Evolutionary conservation across 1,284 basidiomycete genomes (phyloP).

Genomic region (Sporisorium iseilematis-ciliati): DNA sequence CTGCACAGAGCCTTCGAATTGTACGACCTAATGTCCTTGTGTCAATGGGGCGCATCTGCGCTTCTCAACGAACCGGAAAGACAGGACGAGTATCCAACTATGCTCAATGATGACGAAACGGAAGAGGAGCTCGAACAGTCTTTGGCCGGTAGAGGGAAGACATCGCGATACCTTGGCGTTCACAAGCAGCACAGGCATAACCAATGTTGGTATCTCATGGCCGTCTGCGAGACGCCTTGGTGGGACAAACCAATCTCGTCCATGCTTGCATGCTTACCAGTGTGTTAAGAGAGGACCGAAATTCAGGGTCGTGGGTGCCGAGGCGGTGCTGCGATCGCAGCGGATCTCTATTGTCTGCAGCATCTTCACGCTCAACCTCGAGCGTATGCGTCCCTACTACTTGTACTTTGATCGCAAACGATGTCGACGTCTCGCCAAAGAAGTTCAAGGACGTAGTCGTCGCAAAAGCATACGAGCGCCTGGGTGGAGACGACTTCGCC

Average conservation of each 20-base stretch:
- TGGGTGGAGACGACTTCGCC: slow-evolving; percentile 1
- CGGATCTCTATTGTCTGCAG: slow-evolving; percentile 1
- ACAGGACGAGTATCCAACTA: not conserved
- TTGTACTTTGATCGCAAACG: not conserved
- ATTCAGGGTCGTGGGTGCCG: not conserved
- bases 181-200: no score
- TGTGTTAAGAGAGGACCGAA: no score
- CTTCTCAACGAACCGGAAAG: not conserved
- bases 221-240: not conserved
- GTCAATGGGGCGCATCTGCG: not conserved
- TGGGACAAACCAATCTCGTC: not conserved
- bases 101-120: not conserved
- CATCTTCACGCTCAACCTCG: not conserved
- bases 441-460: not conserved
- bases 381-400: slow-evolving; percentile 12
- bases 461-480: not conserved
- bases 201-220: no score
- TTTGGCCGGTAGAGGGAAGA: not conserved
- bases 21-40: not conserved
- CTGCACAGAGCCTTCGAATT: not conserved
- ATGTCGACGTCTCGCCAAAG: no score
- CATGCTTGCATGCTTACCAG: not conserved
- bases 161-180: not conserved
- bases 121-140: not conserved
- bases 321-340: not conserved